phyloP scores from a whole-genome alignment of 83 land plant species.

The Diphasiastrum complanatum region DNA sequence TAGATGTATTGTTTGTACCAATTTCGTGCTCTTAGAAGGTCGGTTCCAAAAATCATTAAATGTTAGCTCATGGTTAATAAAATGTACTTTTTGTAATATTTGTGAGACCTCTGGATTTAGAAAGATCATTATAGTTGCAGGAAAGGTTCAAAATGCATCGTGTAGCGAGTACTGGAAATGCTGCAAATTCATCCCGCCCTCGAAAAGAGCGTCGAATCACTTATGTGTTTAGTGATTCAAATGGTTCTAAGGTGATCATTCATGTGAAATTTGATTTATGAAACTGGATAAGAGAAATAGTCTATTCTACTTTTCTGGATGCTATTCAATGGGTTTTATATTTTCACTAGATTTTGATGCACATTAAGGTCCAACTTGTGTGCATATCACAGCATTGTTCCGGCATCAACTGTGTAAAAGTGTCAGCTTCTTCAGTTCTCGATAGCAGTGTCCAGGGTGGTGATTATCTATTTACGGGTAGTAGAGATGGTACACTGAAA shows the following conservation, averaged over 20 bases:
- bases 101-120: too few relatives aligned
- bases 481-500: slow-evolving; percentile 96
- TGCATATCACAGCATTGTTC: slow-evolving; percentile 80
- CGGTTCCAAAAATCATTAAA: too few relatives aligned
- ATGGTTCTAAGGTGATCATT: slow-evolving; percentile 67
- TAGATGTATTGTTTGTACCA: too few relatives aligned
- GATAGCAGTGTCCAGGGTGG: slow-evolving; percentile 18
- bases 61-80: too few relatives aligned
- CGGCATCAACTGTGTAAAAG: slow-evolving; percentile 74
- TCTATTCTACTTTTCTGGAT: background rate
- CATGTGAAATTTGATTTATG: background rate
- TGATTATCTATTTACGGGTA: slow-evolving; percentile 74
- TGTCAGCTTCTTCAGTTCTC: slow-evolving; percentile 29
- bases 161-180: slow-evolving; percentile 87
- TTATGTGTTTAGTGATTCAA: slow-evolving; percentile 80
- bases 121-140: too few relatives aligned
- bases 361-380: background rate
- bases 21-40: too few relatives aligned
- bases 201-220: slow-evolving; percentile 89
- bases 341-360: background rate
- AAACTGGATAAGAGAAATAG: background rate
- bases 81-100: too few relatives aligned
- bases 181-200: slow-evolving; percentile 64
- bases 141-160: slow-evolving; percentile 82
- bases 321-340: slow-evolving; percentile 1